Conservation (phyloP, 805 yeast genomes). For the Blastobotrys americana region DNA sequence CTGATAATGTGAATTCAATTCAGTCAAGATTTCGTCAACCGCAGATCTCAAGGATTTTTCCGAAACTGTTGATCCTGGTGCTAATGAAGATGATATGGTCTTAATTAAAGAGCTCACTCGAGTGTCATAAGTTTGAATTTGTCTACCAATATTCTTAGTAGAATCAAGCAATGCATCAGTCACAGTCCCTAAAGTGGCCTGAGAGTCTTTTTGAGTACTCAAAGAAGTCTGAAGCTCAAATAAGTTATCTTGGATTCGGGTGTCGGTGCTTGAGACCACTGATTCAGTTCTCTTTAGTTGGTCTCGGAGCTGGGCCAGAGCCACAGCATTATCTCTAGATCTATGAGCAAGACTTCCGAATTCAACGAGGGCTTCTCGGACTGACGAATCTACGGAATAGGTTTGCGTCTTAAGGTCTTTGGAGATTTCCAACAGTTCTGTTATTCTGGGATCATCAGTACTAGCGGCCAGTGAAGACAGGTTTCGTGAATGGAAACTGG, state of each 20-base stretch:
- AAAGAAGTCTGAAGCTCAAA: slow-evolving; percentile 5
- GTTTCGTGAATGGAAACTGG: slow-evolving; percentile 21
- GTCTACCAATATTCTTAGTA: slow-evolving; percentile 8
- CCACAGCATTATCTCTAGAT: slow-evolving; percentile 33
- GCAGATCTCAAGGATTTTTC: background rate
- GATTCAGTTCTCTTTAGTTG: slow-evolving; percentile 20
- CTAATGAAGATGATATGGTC: background rate
- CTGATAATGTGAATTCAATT: slow-evolving; percentile 2
- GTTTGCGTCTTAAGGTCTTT: slow-evolving; percentile 28
- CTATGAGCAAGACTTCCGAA: slow-evolving; percentile 30
- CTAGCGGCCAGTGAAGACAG: slow-evolving; percentile 9
- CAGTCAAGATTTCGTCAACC: slow-evolving; percentile 1
- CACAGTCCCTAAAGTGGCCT: slow-evolving; percentile 12
- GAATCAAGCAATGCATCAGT: slow-evolving; percentile 16
- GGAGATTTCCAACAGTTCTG: slow-evolving; percentile 25
- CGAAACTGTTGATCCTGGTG: too few relatives aligned
- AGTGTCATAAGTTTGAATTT: slow-evolving; percentile 10
- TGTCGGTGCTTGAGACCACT: slow-evolving; percentile 13
- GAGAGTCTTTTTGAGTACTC: slow-evolving; percentile 15
- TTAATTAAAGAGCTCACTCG: slow-evolving; percentile 2
- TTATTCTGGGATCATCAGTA: slow-evolving; percentile 12
- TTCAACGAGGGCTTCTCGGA: slow-evolving; percentile 29
- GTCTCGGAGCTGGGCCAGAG: slow-evolving; percentile 22
- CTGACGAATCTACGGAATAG: slow-evolving; percentile 26
- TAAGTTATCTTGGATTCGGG: slow-evolving; percentile 14